These are phyloP conservation scores for Gossypium aridum DNA, from an alignment of 441 rosid genomes.

Conservation along the genomic window DNA sequence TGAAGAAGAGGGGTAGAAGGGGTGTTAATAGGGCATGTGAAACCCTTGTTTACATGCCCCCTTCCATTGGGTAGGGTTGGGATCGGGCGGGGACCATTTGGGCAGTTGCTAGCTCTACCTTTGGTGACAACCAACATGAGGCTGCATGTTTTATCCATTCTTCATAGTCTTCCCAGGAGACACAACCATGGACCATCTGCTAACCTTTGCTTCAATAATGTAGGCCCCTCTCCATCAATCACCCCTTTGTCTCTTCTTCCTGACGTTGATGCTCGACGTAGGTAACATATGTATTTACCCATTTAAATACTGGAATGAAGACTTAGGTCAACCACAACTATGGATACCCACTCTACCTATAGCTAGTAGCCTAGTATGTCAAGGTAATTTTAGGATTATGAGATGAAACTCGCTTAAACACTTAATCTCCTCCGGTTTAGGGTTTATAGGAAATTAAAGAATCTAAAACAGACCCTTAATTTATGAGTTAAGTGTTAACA, in stretches of 20 bases:
- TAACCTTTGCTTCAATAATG: constrained; percentile 20
- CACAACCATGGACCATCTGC: constrained; percentile 28
- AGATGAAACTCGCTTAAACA: too few species aligned
- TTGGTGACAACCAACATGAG: constrained; percentile 43
- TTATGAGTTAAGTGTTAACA: too few species aligned
- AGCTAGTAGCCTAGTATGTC: background rate
- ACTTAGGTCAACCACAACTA: constrained; percentile 27
- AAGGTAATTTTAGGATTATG: too few species aligned
- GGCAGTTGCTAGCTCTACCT: constrained; percentile 3
- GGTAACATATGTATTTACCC: background rate
- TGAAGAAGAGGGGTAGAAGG: constrained; percentile 18
- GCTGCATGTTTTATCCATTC: constrained; percentile 41
- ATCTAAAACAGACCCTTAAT: too few species aligned
- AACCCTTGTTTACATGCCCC: constrained; percentile 31
- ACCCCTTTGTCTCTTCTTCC: constrained; percentile 11
- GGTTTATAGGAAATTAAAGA: too few species aligned
- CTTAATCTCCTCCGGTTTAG: too few species aligned
- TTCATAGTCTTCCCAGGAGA: constrained; percentile 37
- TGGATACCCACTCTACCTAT: constrained; percentile 9
- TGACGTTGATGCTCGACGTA: background rate
- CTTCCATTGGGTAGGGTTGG: constrained; percentile 17
- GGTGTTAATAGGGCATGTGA: constrained; percentile 36
- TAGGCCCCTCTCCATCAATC: constrained; percentile 19
- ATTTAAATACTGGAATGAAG: background rate
- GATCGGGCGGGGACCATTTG: background rate